Evolutionary conservation across 2,329 filamentous ascomycete genomes (phyloP).

Genomic region (Talaromyces albobiverticillius): DNA sequence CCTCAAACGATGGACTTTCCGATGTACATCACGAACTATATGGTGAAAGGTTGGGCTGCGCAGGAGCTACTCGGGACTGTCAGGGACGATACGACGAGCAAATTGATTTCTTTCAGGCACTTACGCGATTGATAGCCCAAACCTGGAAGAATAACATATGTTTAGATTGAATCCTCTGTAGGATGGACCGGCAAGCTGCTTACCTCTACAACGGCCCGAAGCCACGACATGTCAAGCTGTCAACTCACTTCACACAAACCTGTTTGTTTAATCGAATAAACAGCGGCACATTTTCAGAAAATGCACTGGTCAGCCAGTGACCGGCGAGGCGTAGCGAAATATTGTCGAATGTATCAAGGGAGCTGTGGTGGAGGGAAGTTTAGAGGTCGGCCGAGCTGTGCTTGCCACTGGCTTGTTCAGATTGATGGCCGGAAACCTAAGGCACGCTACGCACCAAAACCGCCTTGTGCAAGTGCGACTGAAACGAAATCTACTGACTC

Average conservation of each 20-base stretch:
- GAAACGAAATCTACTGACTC: no score
- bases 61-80: slow-evolving; percentile 32
- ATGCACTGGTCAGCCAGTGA: not conserved
- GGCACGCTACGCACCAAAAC: no score
- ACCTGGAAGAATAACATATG: slow-evolving; percentile 22
- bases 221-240: slow-evolving; percentile 19
- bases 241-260: slow-evolving; percentile 12
- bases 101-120: slow-evolving; percentile 17
- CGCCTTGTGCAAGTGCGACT: no score
- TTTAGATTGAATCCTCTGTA: slow-evolving; percentile 14
- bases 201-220: slow-evolving; percentile 33
- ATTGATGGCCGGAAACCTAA: no score
- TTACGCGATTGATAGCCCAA: slow-evolving; percentile 38
- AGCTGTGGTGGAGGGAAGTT: not conserved
- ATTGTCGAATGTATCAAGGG: not conserved
- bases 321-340: not conserved
- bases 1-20: slow-evolving; percentile 38
- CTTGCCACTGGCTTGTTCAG: no score
- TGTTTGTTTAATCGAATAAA: not conserved
- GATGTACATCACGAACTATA: slow-evolving; percentile 42
- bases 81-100: slow-evolving; percentile 7
- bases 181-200: slow-evolving; percentile 16
- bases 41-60: slow-evolving; percentile 43
- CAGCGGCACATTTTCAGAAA: slow-evolving; percentile 5
- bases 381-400: no score